Conservation (phyloP, 2,329 filamentous ascomycete genomes). For the Coniochaeta hoffmannii region DNA sequence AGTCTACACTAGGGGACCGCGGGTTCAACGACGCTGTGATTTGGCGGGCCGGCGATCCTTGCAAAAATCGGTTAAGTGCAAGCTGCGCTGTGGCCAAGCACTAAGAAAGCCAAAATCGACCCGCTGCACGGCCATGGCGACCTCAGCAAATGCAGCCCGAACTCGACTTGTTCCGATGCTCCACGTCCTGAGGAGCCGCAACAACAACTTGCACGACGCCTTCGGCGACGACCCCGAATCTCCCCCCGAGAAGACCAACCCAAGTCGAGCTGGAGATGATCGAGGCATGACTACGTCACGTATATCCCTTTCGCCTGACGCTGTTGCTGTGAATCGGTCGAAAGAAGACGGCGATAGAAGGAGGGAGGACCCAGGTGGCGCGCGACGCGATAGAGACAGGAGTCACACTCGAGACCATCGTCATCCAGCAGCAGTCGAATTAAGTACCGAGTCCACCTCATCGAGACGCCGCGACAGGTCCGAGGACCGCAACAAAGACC, state of each 20-base stretch:
- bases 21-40: background rate
- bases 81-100: conserved; percentile 5
- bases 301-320: conserved; percentile 16
- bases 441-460: conserved; percentile 22
- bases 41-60: background rate
- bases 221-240: background rate
- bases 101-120: conserved; percentile 21
- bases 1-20: background rate
- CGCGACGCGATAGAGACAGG: background rate
- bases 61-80: background rate
- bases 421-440: conserved; percentile 11
- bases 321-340: conserved; percentile 18
- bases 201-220: background rate
- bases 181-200: conserved; percentile 28
- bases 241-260: conserved; percentile 18
- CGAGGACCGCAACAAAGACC: conserved; percentile 29
- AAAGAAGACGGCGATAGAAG: conserved; percentile 12
- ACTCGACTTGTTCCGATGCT: conserved; percentile 32
- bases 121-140: conserved; percentile 17
- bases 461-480: conserved; percentile 29
- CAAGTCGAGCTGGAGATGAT: conserved; percentile 26
- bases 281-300: conserved; percentile 24
- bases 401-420: conserved; percentile 7
- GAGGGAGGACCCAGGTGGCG: conserved; percentile 8
- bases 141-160: conserved; percentile 11